A percentile compares a stretch with the other conserved stretches of the same genome.
phyloP scores from a whole-genome alignment of 495 filamentous ascomycete species.

The Aspergillus panamensis region DNA sequence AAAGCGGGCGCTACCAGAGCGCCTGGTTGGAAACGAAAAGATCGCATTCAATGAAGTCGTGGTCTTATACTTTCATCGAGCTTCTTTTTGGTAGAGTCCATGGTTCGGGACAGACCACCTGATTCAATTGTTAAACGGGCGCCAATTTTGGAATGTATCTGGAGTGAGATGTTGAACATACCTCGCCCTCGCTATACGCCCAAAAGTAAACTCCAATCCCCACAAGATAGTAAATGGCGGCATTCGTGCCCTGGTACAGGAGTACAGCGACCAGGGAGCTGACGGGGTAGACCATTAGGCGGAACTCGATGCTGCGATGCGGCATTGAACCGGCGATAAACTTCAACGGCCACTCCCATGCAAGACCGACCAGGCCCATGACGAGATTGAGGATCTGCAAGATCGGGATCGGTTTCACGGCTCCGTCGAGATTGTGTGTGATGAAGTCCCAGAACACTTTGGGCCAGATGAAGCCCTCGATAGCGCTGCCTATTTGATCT shows the following conservation, averaged over 20 bases:
- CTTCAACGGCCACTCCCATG: conserved; percentile 88
- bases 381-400: conserved; percentile 96
- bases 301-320: conserved; percentile 82
- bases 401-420: conserved; percentile 81
- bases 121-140: conserved; percentile 14
- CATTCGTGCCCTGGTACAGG: conserved; percentile 88
- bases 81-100: conserved; percentile 50
- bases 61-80: conserved; percentile 30
- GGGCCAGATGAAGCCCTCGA: conserved; percentile 95
- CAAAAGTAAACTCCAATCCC: conserved; percentile 90
- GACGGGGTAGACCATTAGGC: conserved; percentile 81
- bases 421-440: conserved; percentile 83
- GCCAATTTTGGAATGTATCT: not conserved
- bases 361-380: conserved; percentile 72
- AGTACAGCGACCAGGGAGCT: conserved; percentile 69
- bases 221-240: conserved; percentile 87
- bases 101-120: conserved; percentile 56
- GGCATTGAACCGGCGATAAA: conserved; percentile 59
- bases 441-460: conserved; percentile 98
- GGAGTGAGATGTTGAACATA: conserved; percentile 38
- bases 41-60: not conserved
- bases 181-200: conserved; percentile 97
- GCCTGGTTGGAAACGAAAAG: not conserved
- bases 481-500: conserved; percentile 83
- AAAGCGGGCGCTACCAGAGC: conserved; percentile 12